Conservation (phyloP, 176 grass and related monocot species). For the Eragrostis curvula region DNA sequence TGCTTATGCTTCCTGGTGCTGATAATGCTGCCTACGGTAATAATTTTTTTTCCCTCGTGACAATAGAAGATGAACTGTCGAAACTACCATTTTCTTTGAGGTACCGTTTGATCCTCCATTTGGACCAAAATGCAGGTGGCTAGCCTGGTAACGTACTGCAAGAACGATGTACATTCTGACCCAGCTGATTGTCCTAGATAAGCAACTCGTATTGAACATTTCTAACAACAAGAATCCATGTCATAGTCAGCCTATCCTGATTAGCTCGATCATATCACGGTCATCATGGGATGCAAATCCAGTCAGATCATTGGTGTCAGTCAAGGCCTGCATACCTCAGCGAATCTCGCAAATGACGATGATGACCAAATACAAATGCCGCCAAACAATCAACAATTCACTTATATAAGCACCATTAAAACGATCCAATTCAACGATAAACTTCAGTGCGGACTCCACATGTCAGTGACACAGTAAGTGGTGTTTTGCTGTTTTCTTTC, state of each 20-base stretch:
- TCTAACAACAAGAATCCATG: neutral
- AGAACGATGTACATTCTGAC: too few species aligned
- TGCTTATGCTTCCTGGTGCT: too few species aligned
- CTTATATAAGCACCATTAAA: neutral
- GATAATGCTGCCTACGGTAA: too few species aligned
- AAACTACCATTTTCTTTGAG: too few species aligned
- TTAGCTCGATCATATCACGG: neutral
- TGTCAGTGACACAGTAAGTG: neutral
- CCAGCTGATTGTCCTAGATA: neutral
- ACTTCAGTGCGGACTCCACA: neutral
- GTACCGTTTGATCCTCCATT: too few species aligned
- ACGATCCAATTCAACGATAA: neutral
- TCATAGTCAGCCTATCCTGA: neutral
- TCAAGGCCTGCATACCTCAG: constrained; percentile 26
- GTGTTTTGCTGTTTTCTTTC: too few species aligned
- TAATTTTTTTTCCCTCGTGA: too few species aligned
- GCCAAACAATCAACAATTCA: neutral
- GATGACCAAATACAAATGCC: constrained; percentile 9
- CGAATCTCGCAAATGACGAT: constrained; percentile 37
- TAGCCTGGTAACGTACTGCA: too few species aligned
- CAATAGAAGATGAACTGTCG: too few species aligned
- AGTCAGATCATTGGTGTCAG: constrained; percentile 23
- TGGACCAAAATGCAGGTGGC: too few species aligned
- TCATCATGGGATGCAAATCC: neutral
- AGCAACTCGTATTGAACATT: neutral